Evolutionary conservation across 768 basidiomycete genomes (phyloP).

Genomic region (Lyophyllum decastes): DNA sequence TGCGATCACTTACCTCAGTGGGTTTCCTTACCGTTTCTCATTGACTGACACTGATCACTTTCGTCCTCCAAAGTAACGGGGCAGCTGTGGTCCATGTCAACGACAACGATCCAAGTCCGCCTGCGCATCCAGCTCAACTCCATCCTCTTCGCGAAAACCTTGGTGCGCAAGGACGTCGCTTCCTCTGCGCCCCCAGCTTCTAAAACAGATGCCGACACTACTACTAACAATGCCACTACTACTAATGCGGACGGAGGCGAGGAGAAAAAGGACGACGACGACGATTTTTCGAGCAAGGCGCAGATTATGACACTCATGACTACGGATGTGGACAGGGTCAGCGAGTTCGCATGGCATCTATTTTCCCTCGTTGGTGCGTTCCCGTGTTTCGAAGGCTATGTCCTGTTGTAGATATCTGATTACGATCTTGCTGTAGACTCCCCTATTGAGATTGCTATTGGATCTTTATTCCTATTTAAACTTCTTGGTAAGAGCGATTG

Average conservation of each 20-base stretch:
- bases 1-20: constrained; percentile 34
- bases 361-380: constrained; percentile 68
- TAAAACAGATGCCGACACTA: constrained; percentile 17
- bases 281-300: constrained; percentile 65
- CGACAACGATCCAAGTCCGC: constrained; percentile 68
- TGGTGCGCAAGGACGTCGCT: constrained; percentile 82
- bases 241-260: constrained; percentile 5
- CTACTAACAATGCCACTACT: constrained; percentile 3
- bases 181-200: constrained; percentile 47
- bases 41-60: neutral
- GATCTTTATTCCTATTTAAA: constrained; percentile 73
- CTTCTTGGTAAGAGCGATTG: constrained; percentile 57
- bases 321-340: constrained; percentile 88
- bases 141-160: constrained; percentile 82
- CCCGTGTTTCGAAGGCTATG: neutral
- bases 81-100: constrained; percentile 72
- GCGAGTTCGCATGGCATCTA: constrained; percentile 80
- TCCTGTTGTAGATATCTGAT: neutral
- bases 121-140: constrained; percentile 79
- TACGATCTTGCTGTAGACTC: constrained; percentile 46
- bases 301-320: constrained; percentile 97
- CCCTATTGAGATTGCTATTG: constrained; percentile 77
- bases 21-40: constrained; percentile 9
- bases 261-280: constrained; percentile 45
- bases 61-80: constrained; percentile 47